Evolutionary conservation across 1,139 yeast species (phyloP), one percentile per base, ranked within the genome.

Genomic region (Kodamaea alishanica): DNA sequence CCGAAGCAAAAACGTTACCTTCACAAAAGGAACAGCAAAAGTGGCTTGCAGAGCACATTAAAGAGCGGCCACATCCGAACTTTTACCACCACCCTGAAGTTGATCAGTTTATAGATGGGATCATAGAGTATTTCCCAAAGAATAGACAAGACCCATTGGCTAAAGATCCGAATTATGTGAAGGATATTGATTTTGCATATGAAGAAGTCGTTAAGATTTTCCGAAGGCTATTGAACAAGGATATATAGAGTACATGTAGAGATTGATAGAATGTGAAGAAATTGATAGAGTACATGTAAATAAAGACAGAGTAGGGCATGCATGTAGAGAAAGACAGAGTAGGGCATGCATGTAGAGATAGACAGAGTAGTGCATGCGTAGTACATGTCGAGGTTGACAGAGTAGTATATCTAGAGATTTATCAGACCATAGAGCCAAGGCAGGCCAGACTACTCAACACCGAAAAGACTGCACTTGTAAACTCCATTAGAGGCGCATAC

Each of bases 1-100:
- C 67, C 4, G 62, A 60, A 8, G 52, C 57, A 7, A 46, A 37
- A 23, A 11, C 28, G 5, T 51, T 63, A 32, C 71, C 71, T 4
- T 36, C 60, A 0, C 46, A 51, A 27, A 55, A 56, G 32, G 67
- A 58, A 20, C 69, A 63, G 45, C 37, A 34, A 8, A 38, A 48
- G 28, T 62, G 69, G 68, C 65, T 58, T 12, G 41, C 37, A 11
- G 23, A 26, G 6, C 30, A 31, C 24, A 23, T 29, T 11, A 34
- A 31, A 11, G 30, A 28, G 2, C 24, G 10, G 8, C 30, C 35
- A 8, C 33, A 36, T 29, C 48, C 40, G 65, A 41, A 64, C 42
- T 61, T 54, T 37, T 60, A 58, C 37, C 40, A 49, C 12, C 60
- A 55, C 36, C 41, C 43, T 15, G 42, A 40, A 8, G 61, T 60